Conservation (phyloP, 192 early-diverging fungal species). For the Rhizoclosmatium sp. region DNA sequence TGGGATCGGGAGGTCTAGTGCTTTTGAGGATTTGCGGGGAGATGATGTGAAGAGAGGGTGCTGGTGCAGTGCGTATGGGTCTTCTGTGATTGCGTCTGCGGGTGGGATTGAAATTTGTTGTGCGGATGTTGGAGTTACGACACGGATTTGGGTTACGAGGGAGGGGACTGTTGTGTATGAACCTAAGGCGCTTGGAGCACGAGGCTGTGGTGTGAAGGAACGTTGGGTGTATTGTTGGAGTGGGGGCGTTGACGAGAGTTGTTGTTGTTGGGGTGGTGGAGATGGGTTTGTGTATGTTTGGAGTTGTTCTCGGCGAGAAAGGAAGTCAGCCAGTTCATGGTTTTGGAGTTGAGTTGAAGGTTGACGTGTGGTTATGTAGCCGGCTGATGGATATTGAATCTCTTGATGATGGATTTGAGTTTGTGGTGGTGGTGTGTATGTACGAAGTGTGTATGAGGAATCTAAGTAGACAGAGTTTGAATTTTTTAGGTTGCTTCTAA, state of each 20-base stretch:
- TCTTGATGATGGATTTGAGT: neutral
- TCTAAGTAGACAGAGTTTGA: neutral
- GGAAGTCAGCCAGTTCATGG: conserved; percentile 52
- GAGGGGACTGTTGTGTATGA: conserved; percentile 18
- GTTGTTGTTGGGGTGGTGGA: neutral
- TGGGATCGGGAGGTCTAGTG: conserved; percentile 18
- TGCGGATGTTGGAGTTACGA: conserved; percentile 14
- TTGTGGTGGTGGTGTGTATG: conserved; percentile 6
- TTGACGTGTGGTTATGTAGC: too few relatives aligned
- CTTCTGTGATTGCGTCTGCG: neutral
- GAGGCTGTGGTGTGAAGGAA: conserved; percentile 24
- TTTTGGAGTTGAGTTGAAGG: too few relatives aligned
- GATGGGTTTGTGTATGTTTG: conserved; percentile 38
- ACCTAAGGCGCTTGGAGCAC: conserved; percentile 39
- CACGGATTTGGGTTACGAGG: conserved; percentile 30
- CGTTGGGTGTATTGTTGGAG: conserved; percentile 6
- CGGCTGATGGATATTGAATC: neutral
- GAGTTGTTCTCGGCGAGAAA: conserved; percentile 47
- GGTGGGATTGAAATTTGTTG: neutral
- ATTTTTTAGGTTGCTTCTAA: neutral
- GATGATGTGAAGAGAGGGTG: neutral
- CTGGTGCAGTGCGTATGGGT: neutral
- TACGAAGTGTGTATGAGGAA: neutral
- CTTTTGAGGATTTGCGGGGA: too few relatives aligned
- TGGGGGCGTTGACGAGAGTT: neutral